These are phyloP conservation scores for Eutrema yunnanense DNA, from an alignment of 345 rosid species.

Conservation along the genomic window DNA sequence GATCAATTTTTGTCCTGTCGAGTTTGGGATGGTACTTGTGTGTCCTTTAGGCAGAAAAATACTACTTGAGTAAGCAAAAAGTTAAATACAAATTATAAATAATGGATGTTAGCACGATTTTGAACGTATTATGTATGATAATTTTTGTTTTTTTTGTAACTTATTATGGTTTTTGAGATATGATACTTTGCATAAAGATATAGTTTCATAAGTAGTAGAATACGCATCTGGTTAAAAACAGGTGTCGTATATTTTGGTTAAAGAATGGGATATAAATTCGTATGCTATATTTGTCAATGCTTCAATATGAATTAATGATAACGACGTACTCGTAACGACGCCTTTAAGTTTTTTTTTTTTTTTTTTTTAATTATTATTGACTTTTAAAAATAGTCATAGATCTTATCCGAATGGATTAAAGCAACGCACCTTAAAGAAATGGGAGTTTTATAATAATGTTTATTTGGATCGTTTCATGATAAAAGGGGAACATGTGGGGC, in stretches of 20 bases:
- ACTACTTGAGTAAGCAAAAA: not conserved
- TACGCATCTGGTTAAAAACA: too few species aligned
- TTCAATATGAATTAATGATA: not conserved
- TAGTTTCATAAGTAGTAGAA: not conserved
- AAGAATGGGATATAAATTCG: not conserved
- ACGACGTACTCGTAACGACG: conserved; percentile 10
- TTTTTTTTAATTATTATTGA: not conserved
- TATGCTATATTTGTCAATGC: conserved; percentile 5
- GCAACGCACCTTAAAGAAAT: not conserved
- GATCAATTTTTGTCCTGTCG: not conserved
- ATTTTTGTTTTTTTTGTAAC: too few species aligned
- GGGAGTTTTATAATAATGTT: conserved; percentile 1
- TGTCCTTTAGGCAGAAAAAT: conserved; percentile 7
- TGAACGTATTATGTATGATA: not conserved
- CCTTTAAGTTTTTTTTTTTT: not conserved
- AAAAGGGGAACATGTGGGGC: conserved; percentile 19
- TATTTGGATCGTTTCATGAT: not conserved
- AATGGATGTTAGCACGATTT: not conserved
- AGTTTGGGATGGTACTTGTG: conserved; percentile 6
- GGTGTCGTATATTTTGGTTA: conserved; percentile 13
- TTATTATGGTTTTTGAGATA: not conserved
- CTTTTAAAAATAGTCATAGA: conserved; percentile 12
- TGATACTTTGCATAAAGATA: not conserved
- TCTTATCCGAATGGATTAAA: conserved; percentile 17
- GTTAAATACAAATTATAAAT: not conserved